These are phyloP conservation scores for Magnaporthiopsis incrustans DNA, from an alignment of 2,329 filamentous ascomycete genomes.

Conservation along the genomic window DNA sequence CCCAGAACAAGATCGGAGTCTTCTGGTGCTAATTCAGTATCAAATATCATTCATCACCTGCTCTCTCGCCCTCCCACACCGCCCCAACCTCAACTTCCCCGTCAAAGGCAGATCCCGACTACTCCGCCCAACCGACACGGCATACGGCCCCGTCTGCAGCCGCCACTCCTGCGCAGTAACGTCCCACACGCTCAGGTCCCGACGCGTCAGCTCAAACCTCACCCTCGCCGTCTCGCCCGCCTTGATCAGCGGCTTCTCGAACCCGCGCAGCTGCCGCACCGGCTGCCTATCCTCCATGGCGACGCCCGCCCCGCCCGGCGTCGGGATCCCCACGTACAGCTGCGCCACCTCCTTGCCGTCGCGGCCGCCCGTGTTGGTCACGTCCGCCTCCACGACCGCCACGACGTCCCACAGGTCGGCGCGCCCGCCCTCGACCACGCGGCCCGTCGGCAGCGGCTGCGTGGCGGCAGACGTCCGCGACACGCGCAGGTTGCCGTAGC, in stretches of 20 bases:
- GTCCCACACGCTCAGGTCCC: constrained; percentile 58
- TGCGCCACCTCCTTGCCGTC: constrained; percentile 18
- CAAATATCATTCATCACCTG: too few species aligned
- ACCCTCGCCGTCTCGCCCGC: constrained; percentile 33
- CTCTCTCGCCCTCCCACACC: too few species aligned
- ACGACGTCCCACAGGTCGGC: constrained; percentile 23
- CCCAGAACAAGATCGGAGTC: too few species aligned
- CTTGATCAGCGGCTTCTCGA: constrained; percentile 45
- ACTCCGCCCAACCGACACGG: constrained; percentile 34
- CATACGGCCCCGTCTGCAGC: constrained; percentile 32
- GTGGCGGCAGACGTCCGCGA: constrained; percentile 48
- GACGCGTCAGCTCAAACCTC: constrained; percentile 43
- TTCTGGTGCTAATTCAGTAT: too few species aligned
- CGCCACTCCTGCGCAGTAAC: constrained; percentile 48
- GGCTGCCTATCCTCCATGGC: constrained; percentile 50
- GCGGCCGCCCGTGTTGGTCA: constrained; percentile 32
- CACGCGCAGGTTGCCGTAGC: constrained; percentile 55
- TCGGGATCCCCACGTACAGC: constrained; percentile 18
- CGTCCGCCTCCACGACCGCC: constrained; percentile 24
- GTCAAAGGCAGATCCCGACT: constrained; percentile 35
- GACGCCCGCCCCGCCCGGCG: constrained; percentile 8
- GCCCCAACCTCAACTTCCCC: neutral
- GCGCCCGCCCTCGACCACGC: constrained; percentile 12
- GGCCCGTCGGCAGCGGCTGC: constrained; percentile 33
- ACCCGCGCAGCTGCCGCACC: constrained; percentile 48